Percentiles rank a stretch among this genome's conserved stretches.
These are phyloP conservation scores for Aciculosporium take DNA, from an alignment of 2,329 filamentous ascomycete species.

Conservation along the genomic window DNA sequence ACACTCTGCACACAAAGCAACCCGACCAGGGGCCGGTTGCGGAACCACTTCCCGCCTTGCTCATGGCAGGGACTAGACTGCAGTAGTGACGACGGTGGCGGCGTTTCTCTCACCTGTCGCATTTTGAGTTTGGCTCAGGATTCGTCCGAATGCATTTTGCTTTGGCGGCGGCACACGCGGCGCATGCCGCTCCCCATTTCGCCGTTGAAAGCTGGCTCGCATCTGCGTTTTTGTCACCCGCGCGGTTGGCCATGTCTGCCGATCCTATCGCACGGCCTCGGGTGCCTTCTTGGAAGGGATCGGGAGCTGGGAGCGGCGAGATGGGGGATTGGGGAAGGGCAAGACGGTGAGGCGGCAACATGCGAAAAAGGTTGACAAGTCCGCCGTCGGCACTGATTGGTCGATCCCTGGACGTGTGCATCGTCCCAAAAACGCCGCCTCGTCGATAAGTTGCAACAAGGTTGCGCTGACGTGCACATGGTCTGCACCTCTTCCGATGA, in stretches of 20 bases:
- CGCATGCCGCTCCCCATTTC: slow-evolving; percentile 36
- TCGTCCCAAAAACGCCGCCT: slow-evolving; percentile 4
- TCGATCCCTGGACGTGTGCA: slow-evolving; percentile 1
- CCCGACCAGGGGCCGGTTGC: not conserved
- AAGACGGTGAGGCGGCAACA: slow-evolving; percentile 1
- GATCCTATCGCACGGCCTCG: slow-evolving; percentile 5
- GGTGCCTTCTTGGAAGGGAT: too few species aligned
- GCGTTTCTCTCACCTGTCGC: slow-evolving; percentile 26
- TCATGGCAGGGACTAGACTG: too few species aligned
- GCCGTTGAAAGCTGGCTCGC: slow-evolving; percentile 21
- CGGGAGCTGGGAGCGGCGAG: too few species aligned
- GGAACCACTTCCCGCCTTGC: not conserved
- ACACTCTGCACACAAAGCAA: too few species aligned
- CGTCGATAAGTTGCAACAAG: too few species aligned
- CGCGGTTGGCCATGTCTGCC: slow-evolving; percentile 3
- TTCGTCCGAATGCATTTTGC: slow-evolving; percentile 35
- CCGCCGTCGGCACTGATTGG: slow-evolving; percentile 5
- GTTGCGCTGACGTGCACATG: too few species aligned
- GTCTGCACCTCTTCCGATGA: not conserved
- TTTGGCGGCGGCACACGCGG: slow-evolving; percentile 33
- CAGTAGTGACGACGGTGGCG: not conserved
- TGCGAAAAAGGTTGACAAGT: slow-evolving; percentile 4
- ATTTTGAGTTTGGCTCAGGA: slow-evolving; percentile 23
- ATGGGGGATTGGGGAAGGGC: not conserved
- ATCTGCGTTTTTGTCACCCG: slow-evolving; percentile 5